A percentile compares a stretch with the other conserved stretches of the same genome.
Conservation (phyloP, 192 early-diverging fungal species). For the Entomortierella chlamydospora region DNA sequence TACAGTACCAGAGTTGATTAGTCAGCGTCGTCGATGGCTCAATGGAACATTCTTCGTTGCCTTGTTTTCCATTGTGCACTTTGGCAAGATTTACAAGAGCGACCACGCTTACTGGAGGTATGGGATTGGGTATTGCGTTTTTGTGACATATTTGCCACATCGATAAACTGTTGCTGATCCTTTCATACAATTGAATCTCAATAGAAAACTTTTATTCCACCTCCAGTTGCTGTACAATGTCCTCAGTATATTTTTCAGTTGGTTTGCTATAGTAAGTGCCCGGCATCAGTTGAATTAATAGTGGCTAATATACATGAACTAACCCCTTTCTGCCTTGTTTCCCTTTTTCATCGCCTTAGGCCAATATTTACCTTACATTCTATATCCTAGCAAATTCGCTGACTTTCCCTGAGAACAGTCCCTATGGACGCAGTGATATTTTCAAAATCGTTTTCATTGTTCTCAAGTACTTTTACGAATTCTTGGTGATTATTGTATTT, state of each 20-base stretch:
- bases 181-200: no score
- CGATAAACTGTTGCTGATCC: no score
- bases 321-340: no score
- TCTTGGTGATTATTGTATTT: conserved; percentile 79
- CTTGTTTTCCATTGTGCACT: conserved; percentile 75
- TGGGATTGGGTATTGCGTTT: no score
- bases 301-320: neutral
- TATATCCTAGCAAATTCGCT: conserved; percentile 62
- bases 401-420: conserved; percentile 55
- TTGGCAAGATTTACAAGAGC: conserved; percentile 71
- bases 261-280: conserved; percentile 82
- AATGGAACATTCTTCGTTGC: conserved; percentile 86
- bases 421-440: conserved; percentile 53
- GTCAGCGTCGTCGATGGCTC: conserved; percentile 85
- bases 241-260: conserved; percentile 87
- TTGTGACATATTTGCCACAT: no score
- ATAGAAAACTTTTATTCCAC: conserved; percentile 74
- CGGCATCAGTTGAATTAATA: no score
- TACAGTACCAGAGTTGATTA: conserved; percentile 77
- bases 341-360: conserved; percentile 43
- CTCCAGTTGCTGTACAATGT: conserved; percentile 87
- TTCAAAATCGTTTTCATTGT: conserved; percentile 74
- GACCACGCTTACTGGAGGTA: conserved; percentile 69
- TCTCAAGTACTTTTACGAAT: conserved; percentile 78
- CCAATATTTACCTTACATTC: conserved; percentile 75